Evolutionary conservation across 2,329 filamentous ascomycete species (phyloP), one percentile per base, ranked within the genome.

Genomic region (Albifimbria verrucaria): DNA sequence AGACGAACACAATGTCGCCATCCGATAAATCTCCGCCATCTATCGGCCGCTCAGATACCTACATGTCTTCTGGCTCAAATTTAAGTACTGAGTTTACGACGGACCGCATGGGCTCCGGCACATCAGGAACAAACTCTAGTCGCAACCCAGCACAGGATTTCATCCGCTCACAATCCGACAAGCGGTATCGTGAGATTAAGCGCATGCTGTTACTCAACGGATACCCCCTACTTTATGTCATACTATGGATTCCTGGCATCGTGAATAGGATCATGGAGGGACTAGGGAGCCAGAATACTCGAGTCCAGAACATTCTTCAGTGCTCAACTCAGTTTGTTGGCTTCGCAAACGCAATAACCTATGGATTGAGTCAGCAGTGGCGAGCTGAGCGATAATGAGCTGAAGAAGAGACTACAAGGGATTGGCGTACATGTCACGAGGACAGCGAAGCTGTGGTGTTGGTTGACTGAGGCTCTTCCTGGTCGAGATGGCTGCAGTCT

Each of bases 201-300:
- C 44, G 60, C 10, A 62, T 62, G 60, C 61, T 62, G 60, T 50
- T 62, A 1, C 42, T 62, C 3, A 62, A 62, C 25, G 60, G 42
- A 3, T 62, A 62, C n/a, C 60, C 60, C 4, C 50, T 62, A 9
- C 55, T 62, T 56, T 62, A 62, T 11, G 55, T 62, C 3, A 32
- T 62, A 1, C 51, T 62, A 1, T 62, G 60, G 60, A 55, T 52
- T 3, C 60, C 60, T 1, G 60, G 60, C 2, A 52, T 62, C 2
- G 49, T 60, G 2, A 61, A 62, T 20, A 52, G 60, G 12, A 46
- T 62, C 7, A 49, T 62, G 23, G 58, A 62, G 48, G 58, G 60
- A 21, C 9, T 32, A 7, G 26, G 26, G 9, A 15, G 26, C 9
- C 15, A 7, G 26, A n/a, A n/a, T n/a, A 7, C 26, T 7, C 26